Evolutionary conservation across 345 rosid species (phyloP).

Genomic region (Angophora floribunda): DNA sequence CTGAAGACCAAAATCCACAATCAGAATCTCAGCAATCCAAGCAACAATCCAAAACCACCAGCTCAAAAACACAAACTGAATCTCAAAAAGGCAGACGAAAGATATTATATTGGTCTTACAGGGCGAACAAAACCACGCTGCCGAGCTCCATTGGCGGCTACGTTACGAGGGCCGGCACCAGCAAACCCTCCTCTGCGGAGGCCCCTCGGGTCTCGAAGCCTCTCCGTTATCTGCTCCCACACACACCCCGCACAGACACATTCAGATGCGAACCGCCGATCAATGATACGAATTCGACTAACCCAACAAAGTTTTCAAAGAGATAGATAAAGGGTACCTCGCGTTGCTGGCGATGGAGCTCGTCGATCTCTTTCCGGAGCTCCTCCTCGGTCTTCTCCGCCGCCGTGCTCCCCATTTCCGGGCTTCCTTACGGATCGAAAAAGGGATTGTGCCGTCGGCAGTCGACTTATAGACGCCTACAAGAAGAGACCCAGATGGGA

Average conservation of each 20-base stretch:
- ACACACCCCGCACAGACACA: not conserved
- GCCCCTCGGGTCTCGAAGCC: slow-evolving; percentile 92
- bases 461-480: not conserved
- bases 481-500: not conserved
- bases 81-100: not conserved
- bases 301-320: not conserved
- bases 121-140: slow-evolving; percentile 56
- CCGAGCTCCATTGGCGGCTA: slow-evolving; percentile 48
- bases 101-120: slow-evolving; percentile 10
- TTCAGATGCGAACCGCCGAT: not conserved
- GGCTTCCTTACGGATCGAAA: not conserved
- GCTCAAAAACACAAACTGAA: not conserved
- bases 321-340: slow-evolving; percentile 30
- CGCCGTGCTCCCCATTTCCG: slow-evolving; percentile 25
- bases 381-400: slow-evolving; percentile 68
- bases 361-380: slow-evolving; percentile 79
- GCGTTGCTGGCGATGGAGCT: slow-evolving; percentile 88
- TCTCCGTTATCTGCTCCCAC: slow-evolving; percentile 58
- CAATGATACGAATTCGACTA: not conserved
- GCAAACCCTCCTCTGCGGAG: slow-evolving; percentile 71
- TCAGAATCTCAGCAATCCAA: not conserved
- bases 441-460: not conserved
- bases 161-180: slow-evolving; percentile 45
- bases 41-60: not conserved
- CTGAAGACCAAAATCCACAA: slow-evolving; percentile 17